A percentile compares a stretch with the other conserved stretches of the same genome.
phyloP scores from a whole-genome alignment of 2,329 filamentous ascomycete genomes.

The Hortaea sp. region DNA sequence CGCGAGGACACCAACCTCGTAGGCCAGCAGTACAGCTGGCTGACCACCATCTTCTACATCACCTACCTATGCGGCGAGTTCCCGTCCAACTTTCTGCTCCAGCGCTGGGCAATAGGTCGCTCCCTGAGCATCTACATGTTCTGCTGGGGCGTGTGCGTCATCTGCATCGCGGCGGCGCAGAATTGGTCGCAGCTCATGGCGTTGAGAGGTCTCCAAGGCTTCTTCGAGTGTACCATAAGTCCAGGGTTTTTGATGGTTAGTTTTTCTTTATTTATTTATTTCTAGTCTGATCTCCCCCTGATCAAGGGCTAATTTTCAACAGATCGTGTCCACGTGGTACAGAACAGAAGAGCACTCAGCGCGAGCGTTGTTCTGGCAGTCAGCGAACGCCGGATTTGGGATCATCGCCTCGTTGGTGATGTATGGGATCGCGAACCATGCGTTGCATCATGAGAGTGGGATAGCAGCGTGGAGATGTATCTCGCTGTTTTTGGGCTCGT shows the following conservation, averaged over 20 bases:
- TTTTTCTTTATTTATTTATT: too few species aligned
- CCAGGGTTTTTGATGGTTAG: slow-evolving; percentile 24
- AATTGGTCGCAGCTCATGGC: slow-evolving; percentile 28
- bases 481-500: slow-evolving; percentile 18
- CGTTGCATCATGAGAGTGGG: slow-evolving; percentile 11
- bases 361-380: slow-evolving; percentile 28
- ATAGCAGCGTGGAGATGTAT: slow-evolving; percentile 21
- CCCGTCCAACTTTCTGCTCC: slow-evolving; percentile 25
- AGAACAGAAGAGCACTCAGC: slow-evolving; percentile 25
- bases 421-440: slow-evolving; percentile 20
- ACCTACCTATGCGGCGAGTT: slow-evolving; percentile 30
- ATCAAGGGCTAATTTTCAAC: too few species aligned
- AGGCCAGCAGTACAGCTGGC: slow-evolving; percentile 31
- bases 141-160: slow-evolving; percentile 20
- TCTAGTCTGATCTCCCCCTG: too few species aligned
- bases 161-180: slow-evolving; percentile 21
- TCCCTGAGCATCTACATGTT: slow-evolving; percentile 29
- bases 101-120: slow-evolving; percentile 27
- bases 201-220: slow-evolving; percentile 26
- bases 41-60: slow-evolving; percentile 34
- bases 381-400: slow-evolving; percentile 27
- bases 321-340: slow-evolving; percentile 27
- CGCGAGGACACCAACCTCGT: slow-evolving; percentile 35
- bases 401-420: slow-evolving; percentile 18
- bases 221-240: slow-evolving; percentile 30